Conservation (phyloP, 306 rosid genomes). For the Dryas drummondii region DNA sequence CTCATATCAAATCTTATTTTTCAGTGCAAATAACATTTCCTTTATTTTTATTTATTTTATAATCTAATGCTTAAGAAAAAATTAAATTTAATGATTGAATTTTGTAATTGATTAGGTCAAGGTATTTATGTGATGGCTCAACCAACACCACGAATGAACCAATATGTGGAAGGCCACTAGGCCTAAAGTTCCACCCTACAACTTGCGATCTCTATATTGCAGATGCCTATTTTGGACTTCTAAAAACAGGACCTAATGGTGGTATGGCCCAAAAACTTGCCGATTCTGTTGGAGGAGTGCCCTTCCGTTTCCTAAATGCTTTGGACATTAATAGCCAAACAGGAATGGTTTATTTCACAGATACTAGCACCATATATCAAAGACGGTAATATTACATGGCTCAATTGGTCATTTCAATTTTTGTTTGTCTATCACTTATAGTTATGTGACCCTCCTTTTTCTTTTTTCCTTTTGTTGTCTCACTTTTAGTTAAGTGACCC, state of each 20-base stretch:
- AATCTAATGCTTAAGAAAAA: too few relatives aligned
- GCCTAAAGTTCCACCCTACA: slow-evolving; percentile 31
- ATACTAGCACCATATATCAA: slow-evolving; percentile 52
- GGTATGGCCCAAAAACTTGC: slow-evolving; percentile 43
- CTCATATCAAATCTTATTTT: too few relatives aligned
- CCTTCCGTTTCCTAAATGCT: slow-evolving; percentile 51
- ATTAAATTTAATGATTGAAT: too few relatives aligned
- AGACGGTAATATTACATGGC: slow-evolving; percentile 41
- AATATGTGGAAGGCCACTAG: slow-evolving; percentile 62
- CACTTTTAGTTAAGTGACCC: too few relatives aligned
- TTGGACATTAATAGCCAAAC: slow-evolving; percentile 47
- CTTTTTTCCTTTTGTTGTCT: too few relatives aligned
- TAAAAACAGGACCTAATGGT: slow-evolving; percentile 35
- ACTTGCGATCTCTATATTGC: slow-evolving; percentile 41
- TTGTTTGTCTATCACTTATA: too few relatives aligned
- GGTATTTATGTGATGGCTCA: slow-evolving; percentile 44
- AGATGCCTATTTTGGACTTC: slow-evolving; percentile 61
- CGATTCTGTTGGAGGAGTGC: slow-evolving; percentile 41
- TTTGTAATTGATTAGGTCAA: slow-evolving; percentile 26
- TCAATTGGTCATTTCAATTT: too few relatives aligned
- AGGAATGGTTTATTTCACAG: slow-evolving; percentile 54
- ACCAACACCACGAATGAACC: slow-evolving; percentile 30
- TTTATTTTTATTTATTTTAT: too few relatives aligned
- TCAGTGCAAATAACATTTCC: too few relatives aligned
- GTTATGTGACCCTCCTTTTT: too few relatives aligned